phyloP scores from a whole-genome alignment of 2,329 filamentous ascomycete genomes.

The Aspergillus pseudoviridinutans region DNA sequence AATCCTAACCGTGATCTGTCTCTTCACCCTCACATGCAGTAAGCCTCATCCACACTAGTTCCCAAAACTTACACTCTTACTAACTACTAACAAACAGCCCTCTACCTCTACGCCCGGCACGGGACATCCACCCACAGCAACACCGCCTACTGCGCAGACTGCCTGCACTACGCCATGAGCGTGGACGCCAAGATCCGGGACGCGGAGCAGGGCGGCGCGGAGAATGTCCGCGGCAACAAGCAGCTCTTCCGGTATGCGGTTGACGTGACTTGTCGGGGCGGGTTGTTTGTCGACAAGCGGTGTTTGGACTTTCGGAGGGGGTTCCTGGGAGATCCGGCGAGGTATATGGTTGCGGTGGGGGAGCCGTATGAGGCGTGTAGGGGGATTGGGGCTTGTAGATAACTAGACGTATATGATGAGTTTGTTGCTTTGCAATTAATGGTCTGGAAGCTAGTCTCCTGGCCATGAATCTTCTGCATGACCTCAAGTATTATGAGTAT shows the following conservation, averaged over 20 bases:
- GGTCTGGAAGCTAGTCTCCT: too few species aligned
- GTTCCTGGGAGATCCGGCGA: background rate
- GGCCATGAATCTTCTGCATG: too few species aligned
- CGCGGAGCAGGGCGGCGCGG: background rate
- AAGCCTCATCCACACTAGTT: background rate
- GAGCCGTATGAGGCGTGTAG: background rate
- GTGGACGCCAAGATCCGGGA: background rate
- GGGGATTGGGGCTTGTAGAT: background rate
- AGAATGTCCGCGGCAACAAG: background rate
- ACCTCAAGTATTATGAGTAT: too few species aligned
- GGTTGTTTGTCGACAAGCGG: background rate
- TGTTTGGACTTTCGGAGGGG: background rate
- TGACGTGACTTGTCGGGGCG: background rate
- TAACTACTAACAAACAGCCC: background rate
- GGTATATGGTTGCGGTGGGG: background rate
- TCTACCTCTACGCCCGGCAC: background rate
- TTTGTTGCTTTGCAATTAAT: too few species aligned
- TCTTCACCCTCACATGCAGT: background rate
- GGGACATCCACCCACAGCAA: background rate
- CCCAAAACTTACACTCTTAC: background rate
- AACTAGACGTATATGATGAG: background rate
- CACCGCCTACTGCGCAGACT: background rate
- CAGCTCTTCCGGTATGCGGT: constrained; percentile 1
- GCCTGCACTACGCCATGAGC: background rate
- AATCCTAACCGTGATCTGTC: background rate